phyloP scores from a whole-genome alignment of 495 filamentous ascomycete species.

The Penicillium taxi region DNA sequence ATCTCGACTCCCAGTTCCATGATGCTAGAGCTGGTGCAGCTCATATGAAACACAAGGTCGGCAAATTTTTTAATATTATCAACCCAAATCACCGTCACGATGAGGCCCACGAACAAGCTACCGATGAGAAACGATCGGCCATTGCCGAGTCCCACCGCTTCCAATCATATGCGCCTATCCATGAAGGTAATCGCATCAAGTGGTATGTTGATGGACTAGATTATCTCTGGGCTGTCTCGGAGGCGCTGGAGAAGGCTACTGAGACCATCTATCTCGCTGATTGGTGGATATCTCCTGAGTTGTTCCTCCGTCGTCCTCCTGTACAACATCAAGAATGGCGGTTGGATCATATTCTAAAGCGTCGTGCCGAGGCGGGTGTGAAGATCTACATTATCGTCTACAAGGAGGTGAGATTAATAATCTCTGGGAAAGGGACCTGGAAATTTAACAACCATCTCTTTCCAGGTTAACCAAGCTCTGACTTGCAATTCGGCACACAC shows the following conservation, averaged over 20 bases:
- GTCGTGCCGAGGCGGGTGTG: conserved; percentile 81
- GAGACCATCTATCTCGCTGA: conserved; percentile 94
- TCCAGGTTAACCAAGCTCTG: conserved; percentile 60
- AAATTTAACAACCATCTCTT: no score
- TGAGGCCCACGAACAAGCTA: conserved; percentile 78
- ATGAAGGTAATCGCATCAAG: conserved; percentile 79
- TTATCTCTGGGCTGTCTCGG: conserved; percentile 88
- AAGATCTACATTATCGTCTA: conserved; percentile 94
- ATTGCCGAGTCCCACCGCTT: conserved; percentile 77
- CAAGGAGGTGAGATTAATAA: conserved; percentile 62
- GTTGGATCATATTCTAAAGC: conserved; percentile 77
- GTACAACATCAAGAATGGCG: conserved; percentile 78
- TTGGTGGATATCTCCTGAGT: conserved; percentile 94
- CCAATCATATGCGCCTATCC: conserved; percentile 75
- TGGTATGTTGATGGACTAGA: conserved; percentile 95
- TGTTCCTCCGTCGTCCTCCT: conserved; percentile 83
- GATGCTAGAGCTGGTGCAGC: conserved; percentile 39
- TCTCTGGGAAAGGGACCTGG: no score
- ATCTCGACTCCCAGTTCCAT: conserved; percentile 35
- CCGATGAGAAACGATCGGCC: conserved; percentile 67
- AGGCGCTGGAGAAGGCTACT: conserved; percentile 75
- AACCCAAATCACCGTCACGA: conserved; percentile 93
- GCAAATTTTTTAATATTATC: conserved; percentile 64
- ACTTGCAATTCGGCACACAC: conserved; percentile 92
- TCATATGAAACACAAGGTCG: conserved; percentile 55